Conservation (phyloP, 306 rosid species). For the Rosa multiflora region DNA sequence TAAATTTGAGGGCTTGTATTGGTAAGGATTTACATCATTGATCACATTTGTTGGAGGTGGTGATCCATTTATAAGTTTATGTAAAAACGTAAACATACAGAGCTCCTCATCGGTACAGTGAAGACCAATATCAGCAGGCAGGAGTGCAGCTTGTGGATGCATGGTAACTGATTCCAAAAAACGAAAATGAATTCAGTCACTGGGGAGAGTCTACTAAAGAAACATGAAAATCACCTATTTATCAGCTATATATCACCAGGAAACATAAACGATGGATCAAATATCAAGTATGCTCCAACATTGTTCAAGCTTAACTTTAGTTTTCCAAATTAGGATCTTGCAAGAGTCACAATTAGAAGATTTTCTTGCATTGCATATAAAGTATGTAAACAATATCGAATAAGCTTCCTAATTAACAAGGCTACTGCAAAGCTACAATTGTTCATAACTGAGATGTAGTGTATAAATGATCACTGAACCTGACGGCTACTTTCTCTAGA, state of each 20-base stretch:
- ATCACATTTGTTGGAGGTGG: conserved; percentile 36
- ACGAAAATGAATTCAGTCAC: not conserved
- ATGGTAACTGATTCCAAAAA: conserved; percentile 9
- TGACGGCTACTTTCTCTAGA: not conserved
- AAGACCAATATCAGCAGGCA: not conserved
- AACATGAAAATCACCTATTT: not conserved
- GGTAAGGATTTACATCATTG: conserved; percentile 31
- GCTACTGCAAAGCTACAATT: not conserved
- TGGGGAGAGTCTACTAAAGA: not conserved
- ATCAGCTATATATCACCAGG: not conserved
- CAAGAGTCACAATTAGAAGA: not conserved
- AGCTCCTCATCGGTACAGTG: conserved; percentile 18
- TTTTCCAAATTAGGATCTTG: not conserved
- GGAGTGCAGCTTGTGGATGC: conserved; percentile 21
- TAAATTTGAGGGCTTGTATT: conserved; percentile 19
- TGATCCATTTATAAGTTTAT: conserved; percentile 15
- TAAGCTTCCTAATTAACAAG: not conserved
- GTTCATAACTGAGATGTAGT: not conserved
- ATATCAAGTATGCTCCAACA: not conserved
- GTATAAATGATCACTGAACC: not conserved
- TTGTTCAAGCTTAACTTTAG: not conserved
- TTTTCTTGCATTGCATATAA: not conserved
- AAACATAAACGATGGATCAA: not conserved
- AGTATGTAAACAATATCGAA: not conserved
- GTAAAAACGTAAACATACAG: not conserved